These are phyloP conservation scores for Zalaria sp. DNA, from an alignment of 2,329 filamentous ascomycete genomes.

Conservation along the genomic window DNA sequence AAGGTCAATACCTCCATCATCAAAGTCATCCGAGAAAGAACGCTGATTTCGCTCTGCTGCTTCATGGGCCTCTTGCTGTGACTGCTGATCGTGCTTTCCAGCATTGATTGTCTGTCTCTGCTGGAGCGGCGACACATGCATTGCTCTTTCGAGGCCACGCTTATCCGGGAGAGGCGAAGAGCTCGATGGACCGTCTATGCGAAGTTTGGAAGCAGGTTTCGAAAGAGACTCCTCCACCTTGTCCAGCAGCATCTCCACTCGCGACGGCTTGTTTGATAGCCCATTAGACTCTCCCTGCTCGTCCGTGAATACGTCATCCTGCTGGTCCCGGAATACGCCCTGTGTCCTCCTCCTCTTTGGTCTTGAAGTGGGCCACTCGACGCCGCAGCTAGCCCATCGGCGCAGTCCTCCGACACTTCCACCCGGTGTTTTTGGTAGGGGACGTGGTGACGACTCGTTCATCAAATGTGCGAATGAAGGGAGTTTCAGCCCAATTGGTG, in stretches of 20 bases:
- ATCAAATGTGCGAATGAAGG: conserved; percentile 29
- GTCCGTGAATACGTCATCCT: conserved; percentile 21
- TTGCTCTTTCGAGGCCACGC: conserved; percentile 5
- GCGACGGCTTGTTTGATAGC: conserved; percentile 10
- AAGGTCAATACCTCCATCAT: conserved; percentile 10
- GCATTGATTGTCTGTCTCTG: not conserved
- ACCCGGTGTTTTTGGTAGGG: conserved; percentile 24
- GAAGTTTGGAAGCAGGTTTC: conserved; percentile 8
- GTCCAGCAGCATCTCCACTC: conserved; percentile 22
- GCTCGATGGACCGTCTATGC: conserved; percentile 26
- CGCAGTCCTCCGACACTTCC: conserved; percentile 32
- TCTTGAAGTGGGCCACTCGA: conserved; percentile 30
- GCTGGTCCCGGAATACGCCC: conserved; percentile 17
- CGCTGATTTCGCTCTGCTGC: not conserved
- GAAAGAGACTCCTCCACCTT: conserved; percentile 30
- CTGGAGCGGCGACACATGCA: not conserved
- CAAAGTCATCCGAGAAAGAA: conserved; percentile 8
- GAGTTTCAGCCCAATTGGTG: conserved; percentile 19
- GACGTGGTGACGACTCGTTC: conserved; percentile 31
- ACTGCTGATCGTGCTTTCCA: too few relatives aligned
- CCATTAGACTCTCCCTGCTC: conserved; percentile 13
- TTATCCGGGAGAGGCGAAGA: conserved; percentile 31
- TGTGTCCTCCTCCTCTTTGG: conserved; percentile 26
- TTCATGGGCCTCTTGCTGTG: too few relatives aligned
- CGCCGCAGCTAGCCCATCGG: conserved; percentile 36